These are phyloP conservation scores for Evernia prunastri DNA, from an alignment of 495 filamentous ascomycete genomes.

Conservation along the genomic window DNA sequence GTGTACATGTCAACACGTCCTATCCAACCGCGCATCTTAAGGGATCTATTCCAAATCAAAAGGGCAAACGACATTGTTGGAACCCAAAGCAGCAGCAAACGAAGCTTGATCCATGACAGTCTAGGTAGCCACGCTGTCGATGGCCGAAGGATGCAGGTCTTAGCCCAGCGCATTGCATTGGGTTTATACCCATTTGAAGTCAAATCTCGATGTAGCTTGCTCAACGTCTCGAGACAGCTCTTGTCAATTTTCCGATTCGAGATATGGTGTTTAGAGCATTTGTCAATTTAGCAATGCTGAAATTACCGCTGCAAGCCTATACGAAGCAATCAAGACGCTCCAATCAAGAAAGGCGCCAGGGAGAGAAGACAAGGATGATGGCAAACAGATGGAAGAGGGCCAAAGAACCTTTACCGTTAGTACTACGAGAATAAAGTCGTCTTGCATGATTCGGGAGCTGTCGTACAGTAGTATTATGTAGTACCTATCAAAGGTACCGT, in stretches of 20 bases:
- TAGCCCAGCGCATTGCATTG: neutral
- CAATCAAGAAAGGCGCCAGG: constrained; percentile 21
- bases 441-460: constrained; percentile 16
- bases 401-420: constrained; percentile 17
- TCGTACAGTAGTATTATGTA: too few relatives aligned
- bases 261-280: neutral
- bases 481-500: too few relatives aligned
- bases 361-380: constrained; percentile 7
- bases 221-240: neutral
- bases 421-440: constrained; percentile 17
- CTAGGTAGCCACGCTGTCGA: neutral
- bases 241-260: constrained; percentile 4
- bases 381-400: constrained; percentile 8
- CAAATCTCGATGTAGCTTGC: neutral
- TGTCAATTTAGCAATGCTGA: constrained; percentile 18
- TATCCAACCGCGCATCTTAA: neutral
- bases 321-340: constrained; percentile 20
- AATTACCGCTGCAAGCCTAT: constrained; percentile 18
- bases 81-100: neutral
- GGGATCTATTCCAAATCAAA: neutral
- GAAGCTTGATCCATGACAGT: neutral
- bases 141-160: neutral
- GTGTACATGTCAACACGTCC: neutral
- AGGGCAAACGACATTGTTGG: neutral
- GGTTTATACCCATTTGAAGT: too few relatives aligned